A percentile compares a stretch with the other conserved stretches of the same genome.
These are phyloP conservation scores for Plasmodium vivax DNA, from an alignment of 169 alveolate genomes.

Conservation along the genomic window DNA sequence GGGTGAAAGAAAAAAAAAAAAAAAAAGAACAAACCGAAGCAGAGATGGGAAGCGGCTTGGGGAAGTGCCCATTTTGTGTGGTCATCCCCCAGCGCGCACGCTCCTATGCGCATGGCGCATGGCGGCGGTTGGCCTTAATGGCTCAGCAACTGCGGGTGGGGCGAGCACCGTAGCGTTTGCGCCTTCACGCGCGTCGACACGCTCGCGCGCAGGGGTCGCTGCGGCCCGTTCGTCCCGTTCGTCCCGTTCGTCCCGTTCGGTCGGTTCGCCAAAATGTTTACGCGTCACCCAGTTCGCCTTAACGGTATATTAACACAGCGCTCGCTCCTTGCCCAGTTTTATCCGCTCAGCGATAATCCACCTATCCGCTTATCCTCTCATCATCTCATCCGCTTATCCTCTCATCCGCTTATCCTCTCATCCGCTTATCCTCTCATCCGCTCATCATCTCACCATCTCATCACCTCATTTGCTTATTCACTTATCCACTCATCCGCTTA, in stretches of 20 bases:
- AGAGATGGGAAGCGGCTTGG: not conserved
- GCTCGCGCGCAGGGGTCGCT: not conserved
- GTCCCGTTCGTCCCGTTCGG: too few relatives aligned
- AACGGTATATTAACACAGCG: not conserved
- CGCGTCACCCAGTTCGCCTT: not conserved
- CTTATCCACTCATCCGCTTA: not conserved
- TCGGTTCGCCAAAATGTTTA: too few relatives aligned
- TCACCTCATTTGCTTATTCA: not conserved
- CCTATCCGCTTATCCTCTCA: not conserved
- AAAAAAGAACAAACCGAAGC: not conserved
- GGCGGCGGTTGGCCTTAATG: not conserved
- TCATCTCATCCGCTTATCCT: not conserved
- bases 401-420: not conserved
- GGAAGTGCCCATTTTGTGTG: not conserved
- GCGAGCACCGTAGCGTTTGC: not conserved
- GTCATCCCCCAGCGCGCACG: not conserved
- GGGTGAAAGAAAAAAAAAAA: not conserved
- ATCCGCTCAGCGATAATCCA: not conserved
- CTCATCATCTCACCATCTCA: not conserved
- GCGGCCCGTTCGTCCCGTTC: not conserved
- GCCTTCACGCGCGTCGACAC: not conserved
- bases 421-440: not conserved
- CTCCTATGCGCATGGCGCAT: not conserved
- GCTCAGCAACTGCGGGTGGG: not conserved
- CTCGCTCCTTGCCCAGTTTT: not conserved